phyloP scores from a whole-genome alignment of 176 grass and related monocot species.

The Alopecurus myosuroides region DNA sequence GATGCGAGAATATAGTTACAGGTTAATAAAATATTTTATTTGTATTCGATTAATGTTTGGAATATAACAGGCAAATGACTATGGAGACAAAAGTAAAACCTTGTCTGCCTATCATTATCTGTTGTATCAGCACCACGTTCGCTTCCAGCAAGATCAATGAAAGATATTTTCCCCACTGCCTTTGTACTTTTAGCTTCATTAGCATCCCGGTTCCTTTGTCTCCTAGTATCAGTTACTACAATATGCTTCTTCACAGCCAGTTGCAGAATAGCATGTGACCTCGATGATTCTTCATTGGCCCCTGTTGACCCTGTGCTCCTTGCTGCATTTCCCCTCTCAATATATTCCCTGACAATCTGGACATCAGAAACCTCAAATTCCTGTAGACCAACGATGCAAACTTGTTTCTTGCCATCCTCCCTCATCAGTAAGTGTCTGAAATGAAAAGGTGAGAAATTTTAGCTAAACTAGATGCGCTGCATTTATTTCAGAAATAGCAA shows the following conservation, averaged over 20 bases:
- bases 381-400: constrained; percentile 95
- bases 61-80: constrained; percentile 9
- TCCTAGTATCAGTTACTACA: constrained; percentile 56
- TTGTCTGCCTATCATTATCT: constrained; percentile 92
- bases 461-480: not conserved
- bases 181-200: constrained; percentile 82
- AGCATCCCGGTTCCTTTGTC: constrained; percentile 69
- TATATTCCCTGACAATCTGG: constrained; percentile 95
- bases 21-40: not conserved
- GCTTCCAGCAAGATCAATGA: constrained; percentile 99
- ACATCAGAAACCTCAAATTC: constrained; percentile 99
- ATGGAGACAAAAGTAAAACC: constrained; percentile 31
- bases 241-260: constrained; percentile 89
- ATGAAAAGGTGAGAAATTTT: constrained; percentile 10
- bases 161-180: constrained; percentile 89
- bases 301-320: constrained; percentile 95
- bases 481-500: not conserved
- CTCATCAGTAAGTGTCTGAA: constrained; percentile 90
- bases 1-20: constrained; percentile 18
- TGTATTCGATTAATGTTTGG: constrained; percentile 5
- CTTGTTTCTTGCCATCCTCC: constrained; percentile 97
- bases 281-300: constrained; percentile 98
- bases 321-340: constrained; percentile 90
- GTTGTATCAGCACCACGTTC: constrained; percentile 99
- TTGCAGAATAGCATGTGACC: constrained; percentile 97